Evolutionary conservation across 1,139 yeast genomes (phyloP), one percentile per base, ranked within the genome.

Genomic region (Taphrina communis): DNA sequence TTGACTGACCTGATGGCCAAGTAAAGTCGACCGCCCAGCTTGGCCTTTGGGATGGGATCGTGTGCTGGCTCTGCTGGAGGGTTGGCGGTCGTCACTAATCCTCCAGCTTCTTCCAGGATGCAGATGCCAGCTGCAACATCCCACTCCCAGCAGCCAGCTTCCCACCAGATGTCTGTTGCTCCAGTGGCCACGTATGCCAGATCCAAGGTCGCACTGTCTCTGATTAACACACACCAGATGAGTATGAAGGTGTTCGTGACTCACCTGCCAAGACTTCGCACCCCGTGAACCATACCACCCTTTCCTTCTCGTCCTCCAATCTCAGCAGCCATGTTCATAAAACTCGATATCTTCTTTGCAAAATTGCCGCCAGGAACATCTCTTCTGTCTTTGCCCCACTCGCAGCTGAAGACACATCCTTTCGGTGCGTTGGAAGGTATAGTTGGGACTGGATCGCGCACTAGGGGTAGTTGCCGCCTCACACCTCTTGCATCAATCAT

Each of bases 71-170:
- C n/a, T n/a, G 53, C 36, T 36, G 44, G 83, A 25, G 80, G 78
- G 73, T 83, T 83, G 7, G 86, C 88, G 68, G 85, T 81, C 4
- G 84, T 86, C 52, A 84, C 75, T 25, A 76, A 73, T 21, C 88
- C 88, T 11, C 88, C 88, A 1, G 88, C 84, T 74, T 85, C 88
- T 51, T 79, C 78, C 12, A 85, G 75, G 69, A 85, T 83, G 70
- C 86, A 80, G 87, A 87, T 85, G 46, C 88, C 88, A 5, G 88
- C 88, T 74, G 87, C 84, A 1, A 85, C 87, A 73, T 85, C 88
- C 88, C 88, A 85, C 8, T 85, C 82, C 72, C 82, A 85, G 75
- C 87, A 84, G 21, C 88, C 87, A 67, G 87, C 88, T 76, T 85
- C 88, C 88, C 88, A 85, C 77, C 85, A 85, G 41, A 84, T 79